Evolutionary conservation across 140 eudicot genomes (phyloP).

Genomic region (Oenanthe javanica): DNA sequence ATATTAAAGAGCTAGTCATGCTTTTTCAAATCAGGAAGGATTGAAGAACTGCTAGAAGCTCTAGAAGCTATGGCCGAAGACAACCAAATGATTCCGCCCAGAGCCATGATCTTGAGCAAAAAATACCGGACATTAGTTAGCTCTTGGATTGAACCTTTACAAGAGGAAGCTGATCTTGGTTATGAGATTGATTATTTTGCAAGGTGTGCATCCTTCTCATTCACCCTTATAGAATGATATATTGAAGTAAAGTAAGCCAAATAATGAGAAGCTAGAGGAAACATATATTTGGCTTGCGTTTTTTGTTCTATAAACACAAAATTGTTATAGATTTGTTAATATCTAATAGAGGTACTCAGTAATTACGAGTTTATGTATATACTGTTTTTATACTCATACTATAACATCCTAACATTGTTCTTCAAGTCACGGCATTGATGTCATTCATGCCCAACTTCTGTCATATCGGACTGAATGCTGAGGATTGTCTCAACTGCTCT

Average conservation of each 20-base stretch:
- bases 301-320: too few relatives aligned
- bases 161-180: slow-evolving; percentile 93
- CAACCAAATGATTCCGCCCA: slow-evolving; percentile 64
- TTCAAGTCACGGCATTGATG: background rate
- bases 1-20: background rate
- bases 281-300: background rate
- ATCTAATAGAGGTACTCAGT: background rate
- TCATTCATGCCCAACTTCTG: background rate
- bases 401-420: background rate
- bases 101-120: slow-evolving; percentile 93
- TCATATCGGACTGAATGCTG: background rate
- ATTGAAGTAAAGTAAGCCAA: background rate
- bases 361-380: background rate
- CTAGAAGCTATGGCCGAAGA: slow-evolving; percentile 85
- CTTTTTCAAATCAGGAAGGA: slow-evolving; percentile 49
- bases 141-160: slow-evolving; percentile 98
- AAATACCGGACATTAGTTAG: slow-evolving; percentile 90
- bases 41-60: slow-evolving; percentile 81
- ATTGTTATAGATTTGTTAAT: background rate
- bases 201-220: slow-evolving; percentile 35
- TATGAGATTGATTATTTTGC: slow-evolving; percentile 87
- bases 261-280: background rate
- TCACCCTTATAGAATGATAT: slow-evolving; percentile 2
- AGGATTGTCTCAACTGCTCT: background rate
- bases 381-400: background rate